These are phyloP conservation scores for Phytophthora litchii DNA, from an alignment of 352 stramenopile species.

Conservation along the genomic window DNA sequence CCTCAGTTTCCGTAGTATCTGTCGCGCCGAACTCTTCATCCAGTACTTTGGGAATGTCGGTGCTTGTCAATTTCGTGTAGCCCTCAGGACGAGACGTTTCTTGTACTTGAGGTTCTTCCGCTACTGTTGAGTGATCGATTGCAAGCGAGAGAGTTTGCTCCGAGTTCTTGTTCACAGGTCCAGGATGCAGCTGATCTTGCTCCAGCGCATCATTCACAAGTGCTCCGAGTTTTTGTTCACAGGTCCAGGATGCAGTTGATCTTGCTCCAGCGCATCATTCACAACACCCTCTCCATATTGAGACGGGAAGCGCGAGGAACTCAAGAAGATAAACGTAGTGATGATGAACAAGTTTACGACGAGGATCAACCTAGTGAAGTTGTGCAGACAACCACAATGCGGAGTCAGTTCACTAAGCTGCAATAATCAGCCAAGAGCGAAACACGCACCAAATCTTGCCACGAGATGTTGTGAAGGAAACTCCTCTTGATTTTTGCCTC, in stretches of 20 bases:
- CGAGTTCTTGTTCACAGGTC: slow-evolving; percentile 14
- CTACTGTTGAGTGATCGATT: not conserved
- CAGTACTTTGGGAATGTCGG: not conserved
- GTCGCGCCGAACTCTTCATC: slow-evolving; percentile 9
- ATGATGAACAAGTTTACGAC: slow-evolving; percentile 54
- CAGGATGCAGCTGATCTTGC: slow-evolving; percentile 31
- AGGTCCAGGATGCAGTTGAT: slow-evolving; percentile 18
- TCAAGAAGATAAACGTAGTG: slow-evolving; percentile 60
- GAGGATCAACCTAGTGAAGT: slow-evolving; percentile 44
- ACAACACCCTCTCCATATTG: slow-evolving; percentile 39
- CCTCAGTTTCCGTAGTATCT: slow-evolving; percentile 2
- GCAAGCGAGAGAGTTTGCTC: slow-evolving; percentile 7
- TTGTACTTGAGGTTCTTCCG: slow-evolving; percentile 8
- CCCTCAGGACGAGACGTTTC: slow-evolving; percentile 5
- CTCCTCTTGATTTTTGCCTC: slow-evolving; percentile 18
- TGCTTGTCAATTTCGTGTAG: slow-evolving; percentile 33
- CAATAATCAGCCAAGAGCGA: not conserved
- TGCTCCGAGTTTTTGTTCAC: slow-evolving; percentile 22
- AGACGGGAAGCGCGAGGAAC: slow-evolving; percentile 54
- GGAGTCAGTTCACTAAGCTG: not conserved
- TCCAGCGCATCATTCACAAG: too few relatives aligned
- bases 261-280: slow-evolving; percentile 43
- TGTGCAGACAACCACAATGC: not conserved
- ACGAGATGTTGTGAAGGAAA: slow-evolving; percentile 31
- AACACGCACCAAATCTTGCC: slow-evolving; percentile 36